Conservation (phyloP, 1,139 yeast genomes). For the Lipomyces yarrowii region DNA sequence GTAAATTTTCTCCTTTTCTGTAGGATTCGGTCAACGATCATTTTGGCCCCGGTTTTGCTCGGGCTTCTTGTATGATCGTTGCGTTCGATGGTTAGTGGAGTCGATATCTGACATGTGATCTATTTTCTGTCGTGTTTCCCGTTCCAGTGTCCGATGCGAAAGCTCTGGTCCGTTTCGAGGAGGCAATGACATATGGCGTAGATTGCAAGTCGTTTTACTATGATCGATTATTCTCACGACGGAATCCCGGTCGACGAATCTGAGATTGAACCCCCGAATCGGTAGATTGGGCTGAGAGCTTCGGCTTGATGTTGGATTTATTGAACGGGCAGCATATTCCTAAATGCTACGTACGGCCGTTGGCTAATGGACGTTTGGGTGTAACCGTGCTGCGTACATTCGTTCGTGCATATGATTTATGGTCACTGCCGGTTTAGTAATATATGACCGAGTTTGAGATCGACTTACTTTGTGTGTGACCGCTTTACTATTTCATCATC, state of each 20-base stretch:
- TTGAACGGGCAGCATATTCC: slow-evolving; percentile 78
- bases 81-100: slow-evolving; percentile 31
- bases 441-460: background rate
- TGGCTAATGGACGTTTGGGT: slow-evolving; percentile 85
- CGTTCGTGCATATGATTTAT: background rate
- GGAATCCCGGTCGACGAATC: slow-evolving; percentile 33
- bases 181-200: background rate
- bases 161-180: slow-evolving; percentile 10
- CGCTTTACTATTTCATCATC: background rate
- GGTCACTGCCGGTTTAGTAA: background rate
- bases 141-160: background rate
- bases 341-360: slow-evolving; percentile 84
- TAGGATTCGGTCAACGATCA: slow-evolving; percentile 22
- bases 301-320: slow-evolving; percentile 37
- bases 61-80: slow-evolving; percentile 13
- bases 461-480: background rate
- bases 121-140: background rate
- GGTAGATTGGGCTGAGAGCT: background rate
- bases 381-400: slow-evolving; percentile 87
- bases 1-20: background rate
- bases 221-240: slow-evolving; percentile 26
- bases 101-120: slow-evolving; percentile 16
- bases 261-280: slow-evolving; percentile 12
- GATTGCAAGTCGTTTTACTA: slow-evolving; percentile 2
- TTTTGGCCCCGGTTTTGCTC: slow-evolving; percentile 17